Evolutionary conservation across 306 rosid genomes (phyloP).

Genomic region (Dryas octopetala): DNA sequence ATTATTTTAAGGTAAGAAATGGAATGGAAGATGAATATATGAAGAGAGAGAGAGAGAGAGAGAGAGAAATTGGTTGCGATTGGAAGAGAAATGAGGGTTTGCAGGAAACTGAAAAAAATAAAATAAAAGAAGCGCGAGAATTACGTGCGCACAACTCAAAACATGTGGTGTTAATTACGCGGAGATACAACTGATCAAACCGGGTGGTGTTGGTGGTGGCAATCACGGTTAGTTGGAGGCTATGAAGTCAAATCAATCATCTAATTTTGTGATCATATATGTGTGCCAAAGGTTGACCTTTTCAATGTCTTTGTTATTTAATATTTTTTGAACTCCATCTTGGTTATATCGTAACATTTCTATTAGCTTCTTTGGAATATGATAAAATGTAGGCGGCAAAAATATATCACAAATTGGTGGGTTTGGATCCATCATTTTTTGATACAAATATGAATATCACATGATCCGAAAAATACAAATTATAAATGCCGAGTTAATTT

Average conservation of each 20-base stretch:
- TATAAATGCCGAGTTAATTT: too few relatives aligned
- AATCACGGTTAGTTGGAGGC: conserved; percentile 14
- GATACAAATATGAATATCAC: too few relatives aligned
- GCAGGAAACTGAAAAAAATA: too few relatives aligned
- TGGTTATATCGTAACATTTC: too few relatives aligned
- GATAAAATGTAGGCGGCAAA: too few relatives aligned
- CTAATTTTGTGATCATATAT: not conserved
- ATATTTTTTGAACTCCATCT: not conserved
- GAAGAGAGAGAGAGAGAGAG: conserved; percentile 10
- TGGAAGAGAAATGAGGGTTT: conserved; percentile 26
- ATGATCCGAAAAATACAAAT: too few relatives aligned
- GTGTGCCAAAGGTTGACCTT: conserved; percentile 17
- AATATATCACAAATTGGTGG: too few relatives aligned
- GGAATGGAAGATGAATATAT: conserved; percentile 29
- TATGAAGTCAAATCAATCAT: conserved; percentile 23
- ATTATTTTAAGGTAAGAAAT: conserved; percentile 21
- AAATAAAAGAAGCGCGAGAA: conserved; percentile 3
- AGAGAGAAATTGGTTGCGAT: not conserved
- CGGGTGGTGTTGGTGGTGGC: conserved; percentile 5
- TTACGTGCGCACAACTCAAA: conserved; percentile 19
- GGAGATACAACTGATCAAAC: too few relatives aligned
- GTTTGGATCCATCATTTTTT: too few relatives aligned
- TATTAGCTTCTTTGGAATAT: too few relatives aligned
- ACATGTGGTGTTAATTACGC: too few relatives aligned
- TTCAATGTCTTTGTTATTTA: not conserved